Conservation (phyloP, 73 alveolate genomes). For the Strombidium stylifer region DNA sequence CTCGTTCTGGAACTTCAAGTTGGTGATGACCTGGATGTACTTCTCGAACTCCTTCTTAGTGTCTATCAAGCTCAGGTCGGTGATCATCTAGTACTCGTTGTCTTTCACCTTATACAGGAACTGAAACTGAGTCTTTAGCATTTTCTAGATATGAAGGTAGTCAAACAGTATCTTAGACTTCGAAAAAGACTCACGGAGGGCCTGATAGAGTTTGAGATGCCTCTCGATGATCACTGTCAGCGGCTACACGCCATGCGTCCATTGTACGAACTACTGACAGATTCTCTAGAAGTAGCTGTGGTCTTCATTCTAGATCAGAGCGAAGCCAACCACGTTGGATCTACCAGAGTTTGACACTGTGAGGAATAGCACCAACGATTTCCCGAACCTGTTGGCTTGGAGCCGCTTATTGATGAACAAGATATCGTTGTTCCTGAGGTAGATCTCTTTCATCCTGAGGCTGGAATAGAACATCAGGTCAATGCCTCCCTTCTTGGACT, state of each 20-base stretch:
- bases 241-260: background rate
- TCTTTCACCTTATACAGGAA: conserved; percentile 9
- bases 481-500: background rate
- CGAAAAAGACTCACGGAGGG: conserved; percentile 5
- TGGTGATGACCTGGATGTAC: conserved; percentile 3
- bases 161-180: conserved; percentile 2
- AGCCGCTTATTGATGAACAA: conserved; percentile 25
- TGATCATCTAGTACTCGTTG: conserved; percentile 4
- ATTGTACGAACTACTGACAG: background rate
- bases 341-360: conserved; percentile 29
- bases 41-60: conserved; percentile 2
- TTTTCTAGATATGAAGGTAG: conserved; percentile 20
- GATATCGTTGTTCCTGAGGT: conserved; percentile 4
- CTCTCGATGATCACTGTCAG: conserved; percentile 26
- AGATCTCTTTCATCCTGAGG: conserved; percentile 1
- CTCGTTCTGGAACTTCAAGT: conserved; percentile 11
- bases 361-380: conserved; percentile 10
- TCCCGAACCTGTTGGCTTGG: conserved; percentile 3
- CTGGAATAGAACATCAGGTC: conserved; percentile 1
- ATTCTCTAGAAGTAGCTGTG: background rate
- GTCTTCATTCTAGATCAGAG: conserved; percentile 19
- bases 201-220: conserved; percentile 4
- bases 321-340: background rate
- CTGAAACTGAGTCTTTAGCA: conserved; percentile 2
- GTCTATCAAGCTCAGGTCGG: conserved; percentile 20